These are phyloP conservation scores for Telopea speciosissima DNA, from an alignment of 177 flowering plant genomes.

Conservation along the genomic window DNA sequence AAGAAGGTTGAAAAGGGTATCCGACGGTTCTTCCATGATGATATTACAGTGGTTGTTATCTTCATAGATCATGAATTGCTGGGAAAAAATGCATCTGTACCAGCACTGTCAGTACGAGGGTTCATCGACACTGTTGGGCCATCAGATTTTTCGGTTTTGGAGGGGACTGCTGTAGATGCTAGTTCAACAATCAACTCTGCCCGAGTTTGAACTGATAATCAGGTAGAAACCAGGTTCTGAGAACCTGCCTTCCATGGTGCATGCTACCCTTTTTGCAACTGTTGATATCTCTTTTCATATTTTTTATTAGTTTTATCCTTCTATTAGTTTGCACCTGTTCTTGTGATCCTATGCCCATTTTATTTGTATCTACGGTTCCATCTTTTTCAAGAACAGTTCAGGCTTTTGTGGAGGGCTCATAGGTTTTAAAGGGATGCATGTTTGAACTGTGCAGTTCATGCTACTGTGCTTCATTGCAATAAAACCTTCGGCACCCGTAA, in stretches of 20 bases:
- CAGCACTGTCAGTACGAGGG: slow-evolving; percentile 48
- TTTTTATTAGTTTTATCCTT: neutral
- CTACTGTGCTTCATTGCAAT: neutral
- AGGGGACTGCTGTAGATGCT: slow-evolving; percentile 20
- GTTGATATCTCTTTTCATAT: neutral
- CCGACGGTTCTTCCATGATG: slow-evolving; percentile 63
- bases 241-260: neutral
- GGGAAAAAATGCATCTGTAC: slow-evolving; percentile 20
- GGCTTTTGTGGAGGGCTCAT: neutral
- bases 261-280: neutral
- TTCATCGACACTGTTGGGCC: slow-evolving; percentile 42
- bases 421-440: no score
- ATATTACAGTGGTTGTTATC: slow-evolving; percentile 65
- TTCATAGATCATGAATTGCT: slow-evolving; percentile 55
- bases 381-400: neutral
- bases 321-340: neutral
- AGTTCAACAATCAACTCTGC: slow-evolving; percentile 7
- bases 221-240: no score
- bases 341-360: neutral
- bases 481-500: no score
- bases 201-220: neutral
- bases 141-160: slow-evolving; percentile 39
- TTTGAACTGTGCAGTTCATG: neutral
- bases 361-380: neutral
- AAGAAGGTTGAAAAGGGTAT: slow-evolving; percentile 42